phyloP scores from a whole-genome alignment of 2,329 filamentous ascomycete species.

The Sporothrix phasma region DNA sequence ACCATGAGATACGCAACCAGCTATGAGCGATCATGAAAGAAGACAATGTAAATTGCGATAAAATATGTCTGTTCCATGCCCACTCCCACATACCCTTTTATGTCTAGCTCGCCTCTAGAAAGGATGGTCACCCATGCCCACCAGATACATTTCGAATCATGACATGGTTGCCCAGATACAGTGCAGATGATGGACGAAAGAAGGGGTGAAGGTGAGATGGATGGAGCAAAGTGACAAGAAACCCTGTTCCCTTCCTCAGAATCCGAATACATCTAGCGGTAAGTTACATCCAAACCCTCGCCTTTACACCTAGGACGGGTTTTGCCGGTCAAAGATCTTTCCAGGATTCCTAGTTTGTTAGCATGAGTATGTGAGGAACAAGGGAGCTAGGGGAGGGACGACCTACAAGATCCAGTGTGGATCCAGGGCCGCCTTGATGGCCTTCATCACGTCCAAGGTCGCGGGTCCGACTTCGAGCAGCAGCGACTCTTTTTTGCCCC shows the following conservation, averaged over 20 bases:
- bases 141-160: neutral
- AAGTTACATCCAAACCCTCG: no score
- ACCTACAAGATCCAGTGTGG: conserved; percentile 66
- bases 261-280: neutral
- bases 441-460: conserved; percentile 75
- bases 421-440: conserved; percentile 73
- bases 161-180: conserved; percentile 4
- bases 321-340: conserved; percentile 68
- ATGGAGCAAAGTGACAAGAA: neutral
- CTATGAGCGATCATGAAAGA: no score
- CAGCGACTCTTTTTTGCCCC: conserved; percentile 76
- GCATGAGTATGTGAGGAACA: neutral
- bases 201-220: neutral
- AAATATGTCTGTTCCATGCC: no score
- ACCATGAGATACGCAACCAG: no score
- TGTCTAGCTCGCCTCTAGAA: no score
- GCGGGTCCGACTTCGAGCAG: conserved; percentile 70
- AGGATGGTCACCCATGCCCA: no score
- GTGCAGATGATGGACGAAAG: neutral
- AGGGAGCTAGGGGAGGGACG: neutral
- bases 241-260: no score
- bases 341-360: conserved; percentile 54
- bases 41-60: no score
- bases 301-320: neutral
- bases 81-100: no score